These are phyloP conservation scores for Lentinula sp. DNA, from an alignment of 768 basidiomycete genomes.

Conservation along the genomic window DNA sequence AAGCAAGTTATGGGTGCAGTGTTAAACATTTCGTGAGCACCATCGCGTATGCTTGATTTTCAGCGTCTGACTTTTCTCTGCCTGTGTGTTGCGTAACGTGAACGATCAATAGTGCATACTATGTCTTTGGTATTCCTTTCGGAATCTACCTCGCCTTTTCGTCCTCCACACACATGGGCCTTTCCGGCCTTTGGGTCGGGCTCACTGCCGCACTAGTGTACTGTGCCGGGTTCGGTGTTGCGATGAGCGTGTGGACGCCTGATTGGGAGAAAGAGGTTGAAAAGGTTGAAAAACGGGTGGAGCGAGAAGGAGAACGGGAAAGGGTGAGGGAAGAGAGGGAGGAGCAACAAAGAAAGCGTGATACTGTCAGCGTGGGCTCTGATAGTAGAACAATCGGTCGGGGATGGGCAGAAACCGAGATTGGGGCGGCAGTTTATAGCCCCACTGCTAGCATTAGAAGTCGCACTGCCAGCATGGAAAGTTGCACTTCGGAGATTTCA, in stretches of 20 bases:
- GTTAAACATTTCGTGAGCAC: conserved; percentile 62
- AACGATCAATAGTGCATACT: not conserved
- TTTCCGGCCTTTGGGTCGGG: conserved; percentile 84
- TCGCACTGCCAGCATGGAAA: too few species aligned
- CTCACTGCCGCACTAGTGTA: conserved; percentile 64
- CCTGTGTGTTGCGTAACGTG: conserved; percentile 12
- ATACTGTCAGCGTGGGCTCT: not conserved
- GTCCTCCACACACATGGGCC: conserved; percentile 30
- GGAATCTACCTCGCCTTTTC: conserved; percentile 76
- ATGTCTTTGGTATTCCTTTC: conserved; percentile 58
- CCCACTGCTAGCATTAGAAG: not conserved
- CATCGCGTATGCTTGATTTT: too few species aligned
- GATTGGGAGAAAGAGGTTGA: conserved; percentile 69
- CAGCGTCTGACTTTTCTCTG: conserved; percentile 69
- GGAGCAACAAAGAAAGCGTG: not conserved
- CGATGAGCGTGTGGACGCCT: conserved; percentile 41
- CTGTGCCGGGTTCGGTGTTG: conserved; percentile 46
- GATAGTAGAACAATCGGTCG: not conserved
- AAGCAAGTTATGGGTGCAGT: conserved; percentile 75
- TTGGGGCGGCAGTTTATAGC: not conserved
- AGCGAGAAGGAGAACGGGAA: conserved; percentile 25
- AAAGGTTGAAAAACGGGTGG: conserved; percentile 51
- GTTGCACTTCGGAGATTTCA: too few species aligned
- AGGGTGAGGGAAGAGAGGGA: not conserved
- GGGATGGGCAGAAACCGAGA: not conserved